These are phyloP conservation scores for Arachis stenosperma DNA, from an alignment of 306 rosid species.

Conservation along the genomic window DNA sequence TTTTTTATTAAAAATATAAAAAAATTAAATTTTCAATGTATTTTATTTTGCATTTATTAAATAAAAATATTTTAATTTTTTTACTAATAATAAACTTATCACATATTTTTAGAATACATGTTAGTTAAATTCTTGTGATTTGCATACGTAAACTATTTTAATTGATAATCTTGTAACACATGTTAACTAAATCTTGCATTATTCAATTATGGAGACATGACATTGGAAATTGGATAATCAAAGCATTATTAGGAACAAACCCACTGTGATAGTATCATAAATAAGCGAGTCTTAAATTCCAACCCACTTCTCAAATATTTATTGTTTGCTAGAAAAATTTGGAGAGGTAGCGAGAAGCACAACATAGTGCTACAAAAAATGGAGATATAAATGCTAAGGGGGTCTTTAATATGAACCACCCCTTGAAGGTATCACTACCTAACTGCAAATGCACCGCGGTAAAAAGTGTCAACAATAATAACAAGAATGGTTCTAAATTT, in stretches of 20 bases:
- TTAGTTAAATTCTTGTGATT: no score
- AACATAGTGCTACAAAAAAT: constrained; percentile 15
- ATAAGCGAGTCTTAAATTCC: constrained; percentile 11
- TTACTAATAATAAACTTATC: no score
- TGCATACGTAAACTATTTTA: no score
- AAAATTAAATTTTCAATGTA: no score
- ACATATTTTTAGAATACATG: no score
- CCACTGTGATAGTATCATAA: background rate
- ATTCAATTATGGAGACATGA: constrained; percentile 13
- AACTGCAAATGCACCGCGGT: background rate
- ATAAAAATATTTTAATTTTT: no score
- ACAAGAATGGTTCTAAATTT: background rate
- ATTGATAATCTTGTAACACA: no score
- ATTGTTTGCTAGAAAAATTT: background rate
- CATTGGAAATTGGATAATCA: no score
- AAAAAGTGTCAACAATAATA: background rate
- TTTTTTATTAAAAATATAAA: no score
- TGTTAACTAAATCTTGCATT: no score
- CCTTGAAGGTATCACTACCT: background rate
- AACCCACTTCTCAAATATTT: background rate
- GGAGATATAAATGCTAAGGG: background rate
- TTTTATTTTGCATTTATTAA: no score
- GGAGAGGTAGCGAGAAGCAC: background rate
- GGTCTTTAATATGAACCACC: constrained; percentile 13
- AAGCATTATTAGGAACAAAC: background rate